phyloP scores from a whole-genome alignment of 768 basidiomycete species.

The Hydnomerulius pinastri region DNA sequence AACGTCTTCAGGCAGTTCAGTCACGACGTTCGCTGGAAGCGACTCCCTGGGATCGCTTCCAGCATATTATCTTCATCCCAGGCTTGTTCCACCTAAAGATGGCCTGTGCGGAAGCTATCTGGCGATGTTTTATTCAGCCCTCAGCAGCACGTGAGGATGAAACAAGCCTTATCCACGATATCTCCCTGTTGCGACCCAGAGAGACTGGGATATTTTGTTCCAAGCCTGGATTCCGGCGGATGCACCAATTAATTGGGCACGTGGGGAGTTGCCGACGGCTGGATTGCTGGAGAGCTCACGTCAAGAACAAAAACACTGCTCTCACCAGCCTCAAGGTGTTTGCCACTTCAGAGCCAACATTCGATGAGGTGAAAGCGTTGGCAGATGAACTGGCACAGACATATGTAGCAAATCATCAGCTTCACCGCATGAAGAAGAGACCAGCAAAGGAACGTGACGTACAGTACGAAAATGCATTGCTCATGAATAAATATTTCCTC shows the following conservation, averaged over 20 bases:
- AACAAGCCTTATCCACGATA: constrained; percentile 20
- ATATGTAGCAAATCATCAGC: constrained; percentile 16
- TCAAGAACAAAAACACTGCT: constrained; percentile 1
- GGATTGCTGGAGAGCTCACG: constrained; percentile 33
- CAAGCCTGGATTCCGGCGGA: constrained; percentile 38
- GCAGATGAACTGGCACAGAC: constrained; percentile 20
- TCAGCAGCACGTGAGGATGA: constrained; percentile 1
- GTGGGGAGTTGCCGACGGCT: constrained; percentile 25
- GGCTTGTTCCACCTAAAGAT: constrained; percentile 40
- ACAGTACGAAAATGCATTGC: constrained; percentile 35
- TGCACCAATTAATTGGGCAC: constrained; percentile 39
- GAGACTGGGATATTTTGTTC: constrained; percentile 33
- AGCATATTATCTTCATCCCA: constrained; percentile 34
- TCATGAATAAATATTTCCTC: constrained; percentile 35
- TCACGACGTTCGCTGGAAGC: constrained; percentile 25
- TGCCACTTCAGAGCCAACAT: constrained; percentile 4
- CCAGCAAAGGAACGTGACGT: constrained; percentile 24
- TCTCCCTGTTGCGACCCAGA: constrained; percentile 26
- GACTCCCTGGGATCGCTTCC: constrained; percentile 30
- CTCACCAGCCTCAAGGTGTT: constrained; percentile 12
- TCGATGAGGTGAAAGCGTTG: constrained; percentile 31
- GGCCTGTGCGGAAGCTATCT: constrained; percentile 28
- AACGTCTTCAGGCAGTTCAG: constrained; percentile 13
- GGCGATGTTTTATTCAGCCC: constrained; percentile 14
- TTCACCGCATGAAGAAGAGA: not conserved